Evolutionary conservation across 306 rosid species (phyloP), one percentile per base, ranked within the genome.

Genomic region (Dalbergia oliveri): DNA sequence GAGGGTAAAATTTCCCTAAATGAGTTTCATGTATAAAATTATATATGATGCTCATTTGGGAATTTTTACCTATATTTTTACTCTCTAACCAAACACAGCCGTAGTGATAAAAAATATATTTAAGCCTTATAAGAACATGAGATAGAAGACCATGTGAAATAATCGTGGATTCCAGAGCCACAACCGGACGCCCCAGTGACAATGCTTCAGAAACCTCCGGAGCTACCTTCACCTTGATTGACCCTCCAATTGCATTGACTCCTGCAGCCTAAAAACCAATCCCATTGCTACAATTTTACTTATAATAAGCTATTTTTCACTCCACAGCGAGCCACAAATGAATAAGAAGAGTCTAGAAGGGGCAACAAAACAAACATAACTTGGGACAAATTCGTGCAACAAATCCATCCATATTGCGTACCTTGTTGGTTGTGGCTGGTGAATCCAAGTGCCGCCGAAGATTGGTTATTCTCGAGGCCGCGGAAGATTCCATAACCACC

Each of bases 161-260:
- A 62, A 94, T 91, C 71, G 97, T 94, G 79, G 98, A 92, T 86
- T 94, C 97, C 13, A 94, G 94, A 80, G 97, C 98, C 69, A 94
- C 94, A 75, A 92, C 92, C 6, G 97, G 85, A 69, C 84, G 87
- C 44, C 97, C 97, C 9, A 69, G 81, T 26, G 88, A 87, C 84
- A 92, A 84, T 31, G 98, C 94, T 84, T 86, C 86, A 78, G 97
- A 89, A 78, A 94, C 97, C 66, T 90, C 97, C 1, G 88, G 43
- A 77, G 97, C 91, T 75, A 94, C 76, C 60, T 78, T 83, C 61
- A 87, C 79, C 35, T 72, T 79, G 81, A 88, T 74, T 19, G 84
- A 83, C 10, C 85, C 83, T 10, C 72, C 81, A 70, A 75, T 57
- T 1, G 67, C 14, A 79, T 58, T 77, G 71, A 58, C 59, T 67